phyloP scores from a whole-genome alignment of 257 asterid species.

The Verbascum thapsus region DNA sequence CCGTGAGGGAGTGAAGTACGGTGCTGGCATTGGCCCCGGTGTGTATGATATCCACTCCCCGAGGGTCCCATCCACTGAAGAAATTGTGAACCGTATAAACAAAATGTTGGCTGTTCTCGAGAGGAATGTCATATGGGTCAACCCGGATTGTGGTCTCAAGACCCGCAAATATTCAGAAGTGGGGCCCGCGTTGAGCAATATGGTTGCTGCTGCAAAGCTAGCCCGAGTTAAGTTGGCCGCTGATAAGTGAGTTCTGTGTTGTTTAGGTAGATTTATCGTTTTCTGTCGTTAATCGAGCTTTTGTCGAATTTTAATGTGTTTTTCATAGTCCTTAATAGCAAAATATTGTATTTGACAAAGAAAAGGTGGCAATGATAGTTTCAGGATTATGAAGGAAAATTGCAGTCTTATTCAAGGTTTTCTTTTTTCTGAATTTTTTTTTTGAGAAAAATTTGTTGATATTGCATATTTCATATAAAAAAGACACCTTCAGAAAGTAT shows the following conservation, averaged over 20 bases:
- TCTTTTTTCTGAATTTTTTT: too few species aligned
- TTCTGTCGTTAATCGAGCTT: too few species aligned
- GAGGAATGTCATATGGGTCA: constrained; percentile 67
- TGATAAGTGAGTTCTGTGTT: constrained; percentile 39
- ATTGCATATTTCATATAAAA: too few species aligned
- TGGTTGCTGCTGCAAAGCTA: constrained; percentile 79
- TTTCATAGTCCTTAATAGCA: too few species aligned
- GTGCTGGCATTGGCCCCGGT: constrained; percentile 88
- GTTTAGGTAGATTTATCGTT: not conserved
- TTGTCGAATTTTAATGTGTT: too few species aligned
- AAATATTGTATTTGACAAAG: too few species aligned
- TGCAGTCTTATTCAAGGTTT: too few species aligned
- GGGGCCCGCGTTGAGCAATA: constrained; percentile 61
- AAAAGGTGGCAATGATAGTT: too few species aligned
- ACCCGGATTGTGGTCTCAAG: constrained; percentile 89
- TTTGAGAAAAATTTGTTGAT: too few species aligned
- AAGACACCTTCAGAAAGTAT: too few species aligned
- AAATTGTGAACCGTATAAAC: constrained; percentile 63
- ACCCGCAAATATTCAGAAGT: constrained; percentile 75
- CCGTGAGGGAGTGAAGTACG: constrained; percentile 74
- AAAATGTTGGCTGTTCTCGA: constrained; percentile 79
- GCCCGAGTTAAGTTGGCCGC: constrained; percentile 59
- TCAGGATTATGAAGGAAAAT: too few species aligned
- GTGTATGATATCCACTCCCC: constrained; percentile 91
- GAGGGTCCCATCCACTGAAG: constrained; percentile 71